Conservation (phyloP, 2,329 filamentous ascomycete species). For the Gyromitra esculenta region DNA sequence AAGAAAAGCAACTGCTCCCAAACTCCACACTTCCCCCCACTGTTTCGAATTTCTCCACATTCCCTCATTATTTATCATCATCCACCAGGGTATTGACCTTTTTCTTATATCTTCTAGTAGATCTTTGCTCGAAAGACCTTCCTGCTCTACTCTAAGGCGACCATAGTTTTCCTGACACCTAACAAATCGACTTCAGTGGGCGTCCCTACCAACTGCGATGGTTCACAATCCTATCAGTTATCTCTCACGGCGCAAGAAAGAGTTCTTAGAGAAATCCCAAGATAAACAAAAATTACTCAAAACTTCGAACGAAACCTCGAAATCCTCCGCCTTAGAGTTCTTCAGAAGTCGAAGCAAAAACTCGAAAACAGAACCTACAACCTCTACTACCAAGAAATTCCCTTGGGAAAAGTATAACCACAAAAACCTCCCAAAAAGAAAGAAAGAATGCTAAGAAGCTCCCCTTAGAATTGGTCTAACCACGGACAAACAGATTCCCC, state of each 20-base stretch:
- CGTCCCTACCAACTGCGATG: conserved; percentile 1
- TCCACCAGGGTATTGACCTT: not conserved
- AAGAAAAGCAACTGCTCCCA: conserved; percentile 3
- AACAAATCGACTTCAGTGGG: not conserved
- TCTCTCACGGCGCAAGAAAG: not conserved
- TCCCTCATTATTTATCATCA: not conserved
- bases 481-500: not conserved
- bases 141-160: not conserved
- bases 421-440: not conserved
- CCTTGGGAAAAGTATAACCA: conserved; percentile 10
- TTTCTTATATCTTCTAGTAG: conserved; percentile 12
- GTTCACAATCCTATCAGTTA: not conserved
- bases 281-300: not conserved
- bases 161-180: not conserved
- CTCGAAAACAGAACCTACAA: not conserved
- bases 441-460: not conserved
- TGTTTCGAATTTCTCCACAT: not conserved
- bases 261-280: not conserved
- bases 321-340: not conserved
- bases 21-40: not conserved
- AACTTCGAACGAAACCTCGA: not conserved
- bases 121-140: not conserved
- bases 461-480: conserved; percentile 19
- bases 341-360: not conserved
- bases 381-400: not conserved